A percentile compares a stretch with the other conserved stretches of the same genome.
phyloP scores from a whole-genome alignment of 2,329 filamentous ascomycete genomes.

The Triangularia verruculosa region DNA sequence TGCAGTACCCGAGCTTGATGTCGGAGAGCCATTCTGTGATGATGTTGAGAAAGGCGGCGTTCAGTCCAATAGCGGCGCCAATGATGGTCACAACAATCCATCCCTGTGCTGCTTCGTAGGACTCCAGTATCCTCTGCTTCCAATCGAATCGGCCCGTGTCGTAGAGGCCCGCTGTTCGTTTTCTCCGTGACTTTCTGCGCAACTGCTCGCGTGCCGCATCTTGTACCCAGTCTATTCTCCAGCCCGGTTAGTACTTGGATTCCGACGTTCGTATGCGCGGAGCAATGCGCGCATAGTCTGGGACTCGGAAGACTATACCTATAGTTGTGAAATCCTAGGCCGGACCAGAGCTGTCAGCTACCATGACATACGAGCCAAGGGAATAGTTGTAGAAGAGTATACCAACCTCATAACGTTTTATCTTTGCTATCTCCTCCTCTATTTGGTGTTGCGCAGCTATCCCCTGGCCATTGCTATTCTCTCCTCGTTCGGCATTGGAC shows the following conservation, averaged over 20 bases:
- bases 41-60: slow-evolving; percentile 90
- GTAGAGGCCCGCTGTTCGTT: slow-evolving; percentile 69
- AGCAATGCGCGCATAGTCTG: background rate
- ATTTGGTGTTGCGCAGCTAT: slow-evolving; percentile 65
- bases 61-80: slow-evolving; percentile 86
- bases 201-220: slow-evolving; percentile 90
- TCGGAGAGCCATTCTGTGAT: slow-evolving; percentile 96
- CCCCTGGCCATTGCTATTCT: slow-evolving; percentile 51
- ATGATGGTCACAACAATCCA: slow-evolving; percentile 98
- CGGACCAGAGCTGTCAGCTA: background rate
- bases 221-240: slow-evolving; percentile 82
- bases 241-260: slow-evolving; percentile 33
- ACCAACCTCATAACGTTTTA: slow-evolving; percentile 85
- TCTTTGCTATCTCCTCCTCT: slow-evolving; percentile 93
- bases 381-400: background rate
- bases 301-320: slow-evolving; percentile 43
- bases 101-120: slow-evolving; percentile 93
- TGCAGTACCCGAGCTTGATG: slow-evolving; percentile 94
- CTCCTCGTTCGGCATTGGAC: slow-evolving; percentile 62
- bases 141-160: slow-evolving; percentile 69
- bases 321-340: slow-evolving; percentile 87
- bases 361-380: slow-evolving; percentile 8
- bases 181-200: slow-evolving; percentile 71
- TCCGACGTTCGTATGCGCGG: background rate
- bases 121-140: slow-evolving; percentile 76